Conservation (phyloP, 2,329 filamentous ascomycete genomes). For the Penicillium sp. region DNA sequence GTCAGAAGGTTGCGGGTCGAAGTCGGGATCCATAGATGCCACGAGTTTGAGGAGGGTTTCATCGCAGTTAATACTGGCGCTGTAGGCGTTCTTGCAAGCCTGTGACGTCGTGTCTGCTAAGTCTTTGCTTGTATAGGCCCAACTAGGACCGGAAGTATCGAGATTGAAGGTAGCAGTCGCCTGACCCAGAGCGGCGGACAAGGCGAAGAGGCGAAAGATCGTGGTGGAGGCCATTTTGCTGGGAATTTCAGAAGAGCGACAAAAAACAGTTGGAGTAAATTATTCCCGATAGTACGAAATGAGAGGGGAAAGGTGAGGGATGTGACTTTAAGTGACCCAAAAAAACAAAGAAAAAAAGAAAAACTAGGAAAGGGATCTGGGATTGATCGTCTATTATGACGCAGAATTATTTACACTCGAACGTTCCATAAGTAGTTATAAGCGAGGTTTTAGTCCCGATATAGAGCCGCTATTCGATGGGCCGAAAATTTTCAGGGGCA, state of each 20-base stretch:
- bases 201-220: constrained; percentile 12
- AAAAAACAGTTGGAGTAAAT: background rate
- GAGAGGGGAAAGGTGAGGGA: background rate
- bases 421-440: background rate
- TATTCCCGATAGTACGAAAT: background rate
- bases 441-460: background rate
- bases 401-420: background rate
- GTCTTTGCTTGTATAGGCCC: constrained; percentile 33
- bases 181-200: constrained; percentile 17
- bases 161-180: constrained; percentile 28
- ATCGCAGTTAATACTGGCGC: constrained; percentile 31
- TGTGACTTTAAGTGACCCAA: background rate
- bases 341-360: background rate
- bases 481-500: constrained; percentile 3
- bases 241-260: background rate
- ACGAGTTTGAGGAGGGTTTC: constrained; percentile 30
- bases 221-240: constrained; percentile 16
- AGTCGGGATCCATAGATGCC: constrained; percentile 30
- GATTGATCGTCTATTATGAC: background rate
- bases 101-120: constrained; percentile 31
- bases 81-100: constrained; percentile 32
- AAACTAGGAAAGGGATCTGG: background rate
- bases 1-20: constrained; percentile 25
- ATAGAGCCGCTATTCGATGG: constrained; percentile 3
- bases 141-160: constrained; percentile 30